A percentile compares a stretch with the other conserved stretches of the same genome.
Evolutionary conservation across 2,329 filamentous ascomycete genomes (phyloP).

Genomic region (Arthrinium phaeospermum): DNA sequence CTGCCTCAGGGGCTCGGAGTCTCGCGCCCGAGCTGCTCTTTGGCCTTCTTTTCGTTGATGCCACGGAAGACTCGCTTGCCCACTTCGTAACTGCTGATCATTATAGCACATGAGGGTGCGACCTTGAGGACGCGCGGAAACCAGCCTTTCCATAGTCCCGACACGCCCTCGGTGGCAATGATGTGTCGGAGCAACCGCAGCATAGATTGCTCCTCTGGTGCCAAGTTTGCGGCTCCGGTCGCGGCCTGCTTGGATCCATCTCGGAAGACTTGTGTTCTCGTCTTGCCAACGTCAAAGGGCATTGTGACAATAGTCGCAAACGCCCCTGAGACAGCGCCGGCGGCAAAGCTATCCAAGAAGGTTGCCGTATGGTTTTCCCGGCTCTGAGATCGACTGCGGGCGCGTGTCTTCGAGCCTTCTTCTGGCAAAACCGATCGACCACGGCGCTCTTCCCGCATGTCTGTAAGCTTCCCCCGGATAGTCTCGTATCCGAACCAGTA

Average conservation of each 20-base stretch:
- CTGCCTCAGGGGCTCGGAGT: slow-evolving; percentile 21
- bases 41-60: slow-evolving; percentile 64
- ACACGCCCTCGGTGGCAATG: slow-evolving; percentile 79
- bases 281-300: slow-evolving; percentile 98
- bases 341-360: slow-evolving; percentile 86
- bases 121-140: slow-evolving; percentile 91
- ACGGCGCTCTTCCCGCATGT: slow-evolving; percentile 63
- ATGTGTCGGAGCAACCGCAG: slow-evolving; percentile 88
- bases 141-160: slow-evolving; percentile 90
- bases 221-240: slow-evolving; percentile 33
- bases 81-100: slow-evolving; percentile 98
- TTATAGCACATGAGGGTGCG: slow-evolving; percentile 95
- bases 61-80: slow-evolving; percentile 86
- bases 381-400: slow-evolving; percentile 63
- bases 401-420: slow-evolving; percentile 43
- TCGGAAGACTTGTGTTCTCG: slow-evolving; percentile 82
- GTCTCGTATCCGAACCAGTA: slow-evolving; percentile 99
- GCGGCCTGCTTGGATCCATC: slow-evolving; percentile 48
- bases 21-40: slow-evolving; percentile 30
- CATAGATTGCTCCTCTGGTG: slow-evolving; percentile 80
- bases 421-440: slow-evolving; percentile 48
- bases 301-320: slow-evolving; percentile 88
- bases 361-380: slow-evolving; percentile 76
- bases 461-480: slow-evolving; percentile 73
- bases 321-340: slow-evolving; percentile 82